Evolutionary conservation across 2,329 filamentous ascomycete species (phyloP), one percentile per base, ranked within the genome.

Genomic region (Fusarium sulawesiense): DNA sequence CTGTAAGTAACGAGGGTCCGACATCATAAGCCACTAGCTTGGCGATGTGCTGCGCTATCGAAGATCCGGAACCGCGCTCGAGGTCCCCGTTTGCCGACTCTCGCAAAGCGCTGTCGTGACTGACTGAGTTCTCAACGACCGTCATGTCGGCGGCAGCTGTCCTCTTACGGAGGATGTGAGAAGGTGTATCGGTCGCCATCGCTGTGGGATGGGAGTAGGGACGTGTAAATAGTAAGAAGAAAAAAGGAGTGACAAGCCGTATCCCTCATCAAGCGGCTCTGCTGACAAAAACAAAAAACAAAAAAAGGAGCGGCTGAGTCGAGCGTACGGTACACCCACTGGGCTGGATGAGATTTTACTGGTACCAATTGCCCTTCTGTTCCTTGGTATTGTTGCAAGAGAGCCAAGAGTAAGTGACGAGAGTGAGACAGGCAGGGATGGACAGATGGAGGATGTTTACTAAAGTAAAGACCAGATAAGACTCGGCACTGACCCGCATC

Each of bases 1-100:
- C 83, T 60, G 87, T 86, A 40, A 92, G 79, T 86, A 81, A 51
- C 29, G 78, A 75, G 8, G 78, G 75, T 6, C 72, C 76, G 47
- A 72, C 67, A 61, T 76, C 74, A 25, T 55, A 34, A 42, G 62
- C 63, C 55, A 73, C 55, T n/a, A 72, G 56, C 25, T 57, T 72
- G 23, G 74, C 73, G 55, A 73, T 64, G n/a, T 60, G 64, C 46
- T 74, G 69, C 21, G 68, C 64, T 53, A 74, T 56, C 13, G 72
- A 68, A 45, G 57, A 45, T 16, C 56, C 45, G 14, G 71, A 50
- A 18, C 63, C 60, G 27, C 58, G 64, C 62, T 73, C 71, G 44
- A 68, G 51, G 37, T 71, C 69, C 10, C 49, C 45, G 27, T 47
- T 29, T 20, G 37, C n/a, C 41, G 61, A 23, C 45, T 60, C 65